Percentiles rank a stretch among this genome's conserved stretches.
phyloP scores from a whole-genome alignment of 2,329 filamentous ascomycete species.

The Alternaria sp. region DNA sequence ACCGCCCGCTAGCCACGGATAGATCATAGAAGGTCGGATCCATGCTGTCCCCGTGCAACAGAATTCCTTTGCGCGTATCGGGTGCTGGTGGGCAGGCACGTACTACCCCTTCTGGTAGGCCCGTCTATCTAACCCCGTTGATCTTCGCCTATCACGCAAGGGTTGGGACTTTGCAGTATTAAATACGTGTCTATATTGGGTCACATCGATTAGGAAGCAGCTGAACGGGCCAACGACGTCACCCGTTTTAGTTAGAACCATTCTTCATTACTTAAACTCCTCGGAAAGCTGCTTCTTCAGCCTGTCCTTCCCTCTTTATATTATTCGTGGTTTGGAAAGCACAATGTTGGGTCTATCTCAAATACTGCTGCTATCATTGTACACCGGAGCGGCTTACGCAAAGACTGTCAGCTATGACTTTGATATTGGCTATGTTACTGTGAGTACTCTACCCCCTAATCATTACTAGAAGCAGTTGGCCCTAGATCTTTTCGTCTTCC shows the following conservation, averaged over 20 bases:
- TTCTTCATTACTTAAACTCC: slow-evolving; percentile 12
- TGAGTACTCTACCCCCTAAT: slow-evolving; percentile 1
- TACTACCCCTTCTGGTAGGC: slow-evolving; percentile 3
- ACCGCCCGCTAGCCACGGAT: slow-evolving; percentile 1
- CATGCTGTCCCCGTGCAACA: neutral
- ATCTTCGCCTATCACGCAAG: slow-evolving; percentile 10
- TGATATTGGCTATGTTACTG: slow-evolving; percentile 62
- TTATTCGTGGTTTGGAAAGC: neutral
- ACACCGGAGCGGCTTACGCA: slow-evolving; percentile 27
- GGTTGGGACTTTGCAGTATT: slow-evolving; percentile 6
- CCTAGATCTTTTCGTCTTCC: too few species aligned
- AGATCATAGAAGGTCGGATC: neutral
- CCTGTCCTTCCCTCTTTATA: neutral
- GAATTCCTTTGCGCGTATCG: slow-evolving; percentile 1
- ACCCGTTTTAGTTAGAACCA: neutral
- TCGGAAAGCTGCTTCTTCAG: neutral
- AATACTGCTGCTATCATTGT: slow-evolving; percentile 10
- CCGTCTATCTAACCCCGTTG: neutral
- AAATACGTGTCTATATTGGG: slow-evolving; percentile 1
- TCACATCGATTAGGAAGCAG: neutral
- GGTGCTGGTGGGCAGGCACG: slow-evolving; percentile 1
- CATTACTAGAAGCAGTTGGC: neutral
- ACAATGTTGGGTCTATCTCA: slow-evolving; percentile 20
- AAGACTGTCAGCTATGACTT: slow-evolving; percentile 59
- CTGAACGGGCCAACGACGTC: slow-evolving; percentile 5